Conservation (phyloP, 805 yeast genomes). For the Candida jianshihensis region DNA sequence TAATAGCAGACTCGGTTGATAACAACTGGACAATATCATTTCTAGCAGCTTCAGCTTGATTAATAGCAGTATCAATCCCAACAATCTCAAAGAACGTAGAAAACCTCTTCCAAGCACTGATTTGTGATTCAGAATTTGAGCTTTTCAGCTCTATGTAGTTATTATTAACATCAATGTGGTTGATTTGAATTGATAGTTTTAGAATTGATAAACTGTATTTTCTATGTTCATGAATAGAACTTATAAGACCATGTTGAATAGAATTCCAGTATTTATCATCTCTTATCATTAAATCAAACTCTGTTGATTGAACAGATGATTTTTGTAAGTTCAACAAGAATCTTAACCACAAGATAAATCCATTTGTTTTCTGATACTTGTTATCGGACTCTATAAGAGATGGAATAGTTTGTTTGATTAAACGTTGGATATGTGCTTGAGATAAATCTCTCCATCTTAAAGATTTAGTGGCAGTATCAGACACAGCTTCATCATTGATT, state of each 20-base stretch:
- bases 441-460: conserved; percentile 48
- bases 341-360: conserved; percentile 50
- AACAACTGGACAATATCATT: conserved; percentile 53
- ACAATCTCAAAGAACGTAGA: conserved; percentile 72
- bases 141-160: conserved; percentile 16
- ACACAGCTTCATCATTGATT: conserved; percentile 30
- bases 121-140: conserved; percentile 18
- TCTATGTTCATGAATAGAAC: conserved; percentile 55
- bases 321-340: conserved; percentile 29
- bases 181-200: conserved; percentile 47
- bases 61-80: conserved; percentile 78
- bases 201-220: conserved; percentile 63
- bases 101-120: conserved; percentile 63
- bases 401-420: conserved; percentile 42
- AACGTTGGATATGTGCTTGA: conserved; percentile 17
- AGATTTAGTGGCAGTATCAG: conserved; percentile 31
- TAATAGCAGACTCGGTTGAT: conserved; percentile 42
- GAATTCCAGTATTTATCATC: conserved; percentile 44
- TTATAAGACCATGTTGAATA: conserved; percentile 50
- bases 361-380: conserved; percentile 32
- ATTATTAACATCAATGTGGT: conserved; percentile 27
- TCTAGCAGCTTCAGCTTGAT: conserved; percentile 76
- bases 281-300: conserved; percentile 4
- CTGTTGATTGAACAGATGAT: neutral
- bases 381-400: conserved; percentile 25